Conservation (phyloP, 768 basidiomycete species). For the Mycena venus region DNA sequence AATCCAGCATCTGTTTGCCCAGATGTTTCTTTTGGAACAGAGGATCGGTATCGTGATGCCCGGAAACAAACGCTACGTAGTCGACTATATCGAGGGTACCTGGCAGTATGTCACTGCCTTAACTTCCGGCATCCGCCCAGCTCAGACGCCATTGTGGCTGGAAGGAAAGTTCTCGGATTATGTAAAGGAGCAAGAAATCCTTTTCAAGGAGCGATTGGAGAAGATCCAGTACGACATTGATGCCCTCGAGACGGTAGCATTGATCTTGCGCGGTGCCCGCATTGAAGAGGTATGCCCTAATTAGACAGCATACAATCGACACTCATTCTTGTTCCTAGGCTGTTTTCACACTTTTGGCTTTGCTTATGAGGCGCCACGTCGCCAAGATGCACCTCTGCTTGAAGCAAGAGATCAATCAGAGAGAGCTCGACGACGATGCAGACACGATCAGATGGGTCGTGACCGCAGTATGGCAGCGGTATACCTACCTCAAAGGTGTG, state of each 20-base stretch:
- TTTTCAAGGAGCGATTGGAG: not conserved
- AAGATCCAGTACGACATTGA: conserved; percentile 14
- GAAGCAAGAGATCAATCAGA: not conserved
- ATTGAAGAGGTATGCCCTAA: conserved; percentile 2
- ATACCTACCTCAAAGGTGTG: too few species aligned
- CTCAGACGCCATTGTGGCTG: not conserved
- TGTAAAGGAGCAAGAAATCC: not conserved
- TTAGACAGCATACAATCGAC: not conserved
- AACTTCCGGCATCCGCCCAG: not conserved
- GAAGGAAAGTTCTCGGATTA: not conserved
- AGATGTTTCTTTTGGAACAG: conserved; percentile 4
- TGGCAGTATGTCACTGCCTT: not conserved
- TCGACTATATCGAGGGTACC: not conserved
- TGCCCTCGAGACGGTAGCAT: not conserved
- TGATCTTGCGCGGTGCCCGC: not conserved
- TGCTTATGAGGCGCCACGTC: conserved; percentile 12
- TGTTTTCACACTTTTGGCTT: not conserved
- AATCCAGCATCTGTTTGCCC: conserved; percentile 22
- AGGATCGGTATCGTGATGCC: not conserved
- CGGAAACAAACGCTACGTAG: conserved; percentile 33
- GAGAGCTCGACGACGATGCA: not conserved
- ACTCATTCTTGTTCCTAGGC: not conserved
- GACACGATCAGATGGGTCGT: not conserved
- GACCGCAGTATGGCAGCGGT: too few species aligned
- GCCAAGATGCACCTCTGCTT: conserved; percentile 8